phyloP scores from a whole-genome alignment of 2,329 filamentous ascomycete species.

The Myriosclerotinia duriaeana region DNA sequence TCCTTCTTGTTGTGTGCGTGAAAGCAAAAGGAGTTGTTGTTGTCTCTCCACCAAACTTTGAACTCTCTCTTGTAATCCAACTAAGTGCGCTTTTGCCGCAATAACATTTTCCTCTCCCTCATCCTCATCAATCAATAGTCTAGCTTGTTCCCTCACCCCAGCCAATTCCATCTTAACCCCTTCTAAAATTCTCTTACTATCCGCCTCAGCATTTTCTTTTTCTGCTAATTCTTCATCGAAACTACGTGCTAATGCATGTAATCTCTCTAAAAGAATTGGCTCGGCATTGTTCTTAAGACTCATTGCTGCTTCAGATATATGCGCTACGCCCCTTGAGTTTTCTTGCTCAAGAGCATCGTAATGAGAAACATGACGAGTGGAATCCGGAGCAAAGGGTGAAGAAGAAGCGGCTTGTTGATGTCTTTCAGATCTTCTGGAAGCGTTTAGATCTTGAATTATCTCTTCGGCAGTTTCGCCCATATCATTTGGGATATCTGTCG shows the following conservation, averaged over 20 bases:
- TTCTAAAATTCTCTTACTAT: constrained; percentile 63
- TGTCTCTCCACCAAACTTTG: constrained; percentile 47
- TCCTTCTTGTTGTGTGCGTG: constrained; percentile 48
- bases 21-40: constrained; percentile 45
- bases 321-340: constrained; percentile 28
- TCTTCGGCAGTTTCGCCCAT: constrained; percentile 82
- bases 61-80: constrained; percentile 32
- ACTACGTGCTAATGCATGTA: constrained; percentile 65
- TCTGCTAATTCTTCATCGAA: constrained; percentile 76
- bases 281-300: constrained; percentile 69
- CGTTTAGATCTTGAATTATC: constrained; percentile 74
- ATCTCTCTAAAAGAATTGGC: constrained; percentile 68
- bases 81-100: constrained; percentile 32
- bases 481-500: constrained; percentile 77
- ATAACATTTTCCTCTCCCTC: constrained; percentile 30
- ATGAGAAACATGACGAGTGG: constrained; percentile 53
- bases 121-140: constrained; percentile 47
- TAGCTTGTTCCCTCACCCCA: constrained; percentile 57
- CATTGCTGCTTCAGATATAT: constrained; percentile 65
- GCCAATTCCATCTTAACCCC: constrained; percentile 69
- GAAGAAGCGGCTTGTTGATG: constrained; percentile 69
- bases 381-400: constrained; percentile 65
- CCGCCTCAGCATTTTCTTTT: constrained; percentile 67
- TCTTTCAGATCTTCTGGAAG: constrained; percentile 49
- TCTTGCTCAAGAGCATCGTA: constrained; percentile 43